Conservation (phyloP, 768 basidiomycete species). For the Serendipita sp. region DNA sequence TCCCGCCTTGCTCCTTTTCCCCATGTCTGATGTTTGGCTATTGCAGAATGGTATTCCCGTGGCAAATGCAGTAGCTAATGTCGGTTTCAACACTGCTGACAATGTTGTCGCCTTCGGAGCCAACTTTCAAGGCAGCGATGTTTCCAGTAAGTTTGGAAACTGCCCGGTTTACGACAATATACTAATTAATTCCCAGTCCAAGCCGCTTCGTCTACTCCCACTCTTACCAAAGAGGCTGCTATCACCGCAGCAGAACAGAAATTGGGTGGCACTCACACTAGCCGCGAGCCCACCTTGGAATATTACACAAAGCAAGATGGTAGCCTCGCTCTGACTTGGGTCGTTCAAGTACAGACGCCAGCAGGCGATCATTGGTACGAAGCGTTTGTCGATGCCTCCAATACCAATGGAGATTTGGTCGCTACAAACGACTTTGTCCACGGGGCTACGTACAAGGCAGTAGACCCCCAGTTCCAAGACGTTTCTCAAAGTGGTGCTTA, state of each 20-base stretch:
- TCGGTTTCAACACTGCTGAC: neutral
- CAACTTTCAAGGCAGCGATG: slow-evolving; percentile 14
- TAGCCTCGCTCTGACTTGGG: neutral
- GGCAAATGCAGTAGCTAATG: slow-evolving; percentile 7
- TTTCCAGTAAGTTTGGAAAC: slow-evolving; percentile 23
- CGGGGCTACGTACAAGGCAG: slow-evolving; percentile 16
- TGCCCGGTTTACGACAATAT: neutral
- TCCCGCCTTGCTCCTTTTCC: neutral
- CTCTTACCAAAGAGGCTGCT: neutral
- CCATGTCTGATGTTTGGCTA: neutral
- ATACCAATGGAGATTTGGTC: slow-evolving; percentile 25
- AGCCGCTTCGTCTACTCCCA: slow-evolving; percentile 14
- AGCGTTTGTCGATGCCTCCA: neutral
- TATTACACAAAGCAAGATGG: slow-evolving; percentile 1
- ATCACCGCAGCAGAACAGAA: neutral
- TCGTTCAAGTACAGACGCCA: neutral
- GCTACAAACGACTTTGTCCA: slow-evolving; percentile 38
- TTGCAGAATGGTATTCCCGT: slow-evolving; percentile 6
- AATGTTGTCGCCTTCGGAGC: slow-evolving; percentile 10
- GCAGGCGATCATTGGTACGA: neutral
- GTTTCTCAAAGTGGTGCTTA: neutral
- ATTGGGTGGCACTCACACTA: neutral
- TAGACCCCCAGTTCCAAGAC: neutral
- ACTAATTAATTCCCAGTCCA: neutral
- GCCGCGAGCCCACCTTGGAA: slow-evolving; percentile 1